Percentiles rank a stretch among this genome's conserved stretches.
phyloP scores from a whole-genome alignment of 805 yeast species.

The Yarrowia yakushimensis region DNA sequence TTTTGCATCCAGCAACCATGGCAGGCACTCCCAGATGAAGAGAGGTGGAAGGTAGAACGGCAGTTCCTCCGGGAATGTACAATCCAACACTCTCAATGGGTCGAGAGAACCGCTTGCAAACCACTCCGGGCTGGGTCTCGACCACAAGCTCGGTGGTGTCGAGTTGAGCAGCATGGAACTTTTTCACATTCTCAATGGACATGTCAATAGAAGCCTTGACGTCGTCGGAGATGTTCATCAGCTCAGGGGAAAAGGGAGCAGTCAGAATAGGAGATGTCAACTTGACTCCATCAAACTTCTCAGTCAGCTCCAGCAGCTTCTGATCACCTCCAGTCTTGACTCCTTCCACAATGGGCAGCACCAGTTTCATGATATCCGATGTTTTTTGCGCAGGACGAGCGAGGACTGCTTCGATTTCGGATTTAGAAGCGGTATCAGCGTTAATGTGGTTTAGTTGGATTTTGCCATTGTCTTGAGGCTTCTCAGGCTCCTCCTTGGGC shows the following conservation, averaged over 20 bases:
- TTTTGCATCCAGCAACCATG: constrained; percentile 92
- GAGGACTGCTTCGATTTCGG: constrained; percentile 58
- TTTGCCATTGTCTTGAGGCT: neutral
- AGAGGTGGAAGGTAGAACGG: constrained; percentile 95
- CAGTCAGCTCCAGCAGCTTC: constrained; percentile 85
- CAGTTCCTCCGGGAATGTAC: constrained; percentile 98
- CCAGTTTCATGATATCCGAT: constrained; percentile 86
- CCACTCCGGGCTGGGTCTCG: constrained; percentile 92
- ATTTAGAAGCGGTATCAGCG: constrained; percentile 42
- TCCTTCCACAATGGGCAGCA: constrained; percentile 79
- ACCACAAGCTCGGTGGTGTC: constrained; percentile 68
- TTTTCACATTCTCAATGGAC: constrained; percentile 81
- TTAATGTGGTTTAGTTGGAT: constrained; percentile 53
- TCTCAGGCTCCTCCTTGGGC: constrained; percentile 23
- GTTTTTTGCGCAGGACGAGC: constrained; percentile 95
- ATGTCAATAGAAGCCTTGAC: constrained; percentile 83
- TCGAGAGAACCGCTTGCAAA: constrained; percentile 90
- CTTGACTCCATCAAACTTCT: constrained; percentile 82
- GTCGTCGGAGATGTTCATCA: constrained; percentile 68
- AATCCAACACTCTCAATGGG: constrained; percentile 94
- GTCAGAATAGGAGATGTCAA: constrained; percentile 67
- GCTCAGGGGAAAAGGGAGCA: constrained; percentile 83
- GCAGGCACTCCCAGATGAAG: constrained; percentile 99
- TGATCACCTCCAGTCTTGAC: constrained; percentile 78
- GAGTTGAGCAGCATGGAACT: constrained; percentile 87